Conservation (phyloP, 345 rosid genomes). For the Citrus medica region DNA sequence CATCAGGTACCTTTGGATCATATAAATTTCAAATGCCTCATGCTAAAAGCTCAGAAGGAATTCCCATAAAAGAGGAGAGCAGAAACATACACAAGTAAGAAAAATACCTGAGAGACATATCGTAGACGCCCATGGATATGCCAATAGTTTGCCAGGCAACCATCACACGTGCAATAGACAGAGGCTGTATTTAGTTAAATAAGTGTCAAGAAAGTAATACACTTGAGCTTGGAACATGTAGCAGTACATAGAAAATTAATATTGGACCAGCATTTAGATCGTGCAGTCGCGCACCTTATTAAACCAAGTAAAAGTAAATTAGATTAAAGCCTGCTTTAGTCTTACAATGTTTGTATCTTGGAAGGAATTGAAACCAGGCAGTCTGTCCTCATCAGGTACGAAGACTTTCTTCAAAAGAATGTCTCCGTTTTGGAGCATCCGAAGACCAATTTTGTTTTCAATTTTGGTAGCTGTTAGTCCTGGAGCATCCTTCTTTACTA, state of each 20-base stretch:
- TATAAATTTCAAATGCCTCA: slow-evolving; percentile 11
- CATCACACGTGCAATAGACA: slow-evolving; percentile 90
- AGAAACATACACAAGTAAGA: background rate
- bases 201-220: no score
- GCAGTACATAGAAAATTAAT: no score
- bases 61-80: background rate
- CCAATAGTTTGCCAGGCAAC: slow-evolving; percentile 97
- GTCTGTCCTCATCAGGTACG: slow-evolving; percentile 81
- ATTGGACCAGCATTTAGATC: no score
- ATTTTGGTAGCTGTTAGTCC: slow-evolving; percentile 82
- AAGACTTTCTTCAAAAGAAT: slow-evolving; percentile 70
- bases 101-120: slow-evolving; percentile 82
- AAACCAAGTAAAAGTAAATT: background rate
- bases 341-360: slow-evolving; percentile 77
- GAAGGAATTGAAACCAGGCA: slow-evolving; percentile 86
- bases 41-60: background rate
- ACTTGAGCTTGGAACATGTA: no score
- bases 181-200: slow-evolving; percentile 39
- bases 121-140: slow-evolving; percentile 87
- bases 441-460: slow-evolving; percentile 81
- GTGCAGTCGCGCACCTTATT: no score
- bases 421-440: slow-evolving; percentile 97
- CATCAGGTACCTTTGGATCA: slow-evolving; percentile 57
- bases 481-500: slow-evolving; percentile 85
- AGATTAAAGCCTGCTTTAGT: background rate